Base-by-base conservation (phyloP, 441 rosid species). In the Isatis lusitanica region DNA sequence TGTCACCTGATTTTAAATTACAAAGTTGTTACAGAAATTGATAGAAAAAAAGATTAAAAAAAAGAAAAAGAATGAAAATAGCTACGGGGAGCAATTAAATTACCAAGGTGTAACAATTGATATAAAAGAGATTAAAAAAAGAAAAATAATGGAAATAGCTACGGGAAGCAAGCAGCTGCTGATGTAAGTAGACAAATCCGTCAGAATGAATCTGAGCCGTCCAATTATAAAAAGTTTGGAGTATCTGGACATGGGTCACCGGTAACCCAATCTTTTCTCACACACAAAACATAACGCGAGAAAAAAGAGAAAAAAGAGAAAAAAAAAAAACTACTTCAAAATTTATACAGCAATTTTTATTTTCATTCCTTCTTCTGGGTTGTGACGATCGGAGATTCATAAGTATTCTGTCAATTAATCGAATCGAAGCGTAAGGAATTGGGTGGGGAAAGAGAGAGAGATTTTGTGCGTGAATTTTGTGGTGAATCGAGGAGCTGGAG, bases 241-340 rank as follows among this genome's bases (percentile, higher is more conserved):
- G 31, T 55, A 16, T 59, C 59, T 56, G 80, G 82, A 85, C 86
- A 87, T 64, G 84, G 80, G 83, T 79, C 82, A 66, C 78, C 68
- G 70, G 67, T 60, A 79, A 82, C 78, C 84, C 76, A 75, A 84
- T 79, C 77, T 57, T 53, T 24, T 67, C 42, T 30, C 58, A 53
- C 69, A 53, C 69, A 50, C 76, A 50, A 75, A n/a, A 72, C 42
- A 82, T 70, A 68, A 78, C 67, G 24, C 63, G 16, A 35, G 13
- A 56, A 5, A 55, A 26, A 18, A 38, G 24, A 35, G 8, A 33
- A 33, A 1, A 2, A n/a, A n/a, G n/a, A n/a, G n/a, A n/a, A 33
- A 35, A 1, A 7, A 35, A 24, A 26, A 11, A 48, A 60, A n/a
- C 26, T 1, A n/a, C n/a, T 40, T 3, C 11, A 57, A 13, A 42